Conservation (phyloP, 108 stramenopile species). For the Cyclotella atomus region DNA sequence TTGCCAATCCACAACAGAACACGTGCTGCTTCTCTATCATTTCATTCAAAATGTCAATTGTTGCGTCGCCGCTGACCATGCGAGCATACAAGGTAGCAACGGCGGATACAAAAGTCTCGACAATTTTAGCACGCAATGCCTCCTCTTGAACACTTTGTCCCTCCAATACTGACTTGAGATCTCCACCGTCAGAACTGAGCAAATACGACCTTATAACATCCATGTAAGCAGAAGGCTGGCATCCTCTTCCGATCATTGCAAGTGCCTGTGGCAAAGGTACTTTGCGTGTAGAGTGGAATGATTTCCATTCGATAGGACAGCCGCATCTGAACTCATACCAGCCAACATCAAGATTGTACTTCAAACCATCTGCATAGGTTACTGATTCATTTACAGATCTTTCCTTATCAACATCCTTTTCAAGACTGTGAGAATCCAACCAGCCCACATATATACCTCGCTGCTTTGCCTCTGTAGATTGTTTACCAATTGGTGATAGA, state of each 20-base stretch:
- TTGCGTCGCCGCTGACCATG: constrained; percentile 69
- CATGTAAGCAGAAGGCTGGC: constrained; percentile 50
- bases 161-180: constrained; percentile 46
- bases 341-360: constrained; percentile 66
- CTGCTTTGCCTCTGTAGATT: background rate
- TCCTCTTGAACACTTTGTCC: constrained; percentile 20
- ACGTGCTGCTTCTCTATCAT: constrained; percentile 43
- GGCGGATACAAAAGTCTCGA: constrained; percentile 58
- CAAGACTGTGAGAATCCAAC: constrained; percentile 44
- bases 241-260: constrained; percentile 13
- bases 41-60: constrained; percentile 53
- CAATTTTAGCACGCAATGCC: background rate
- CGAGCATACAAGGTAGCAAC: constrained; percentile 74
- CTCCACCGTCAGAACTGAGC: constrained; percentile 56
- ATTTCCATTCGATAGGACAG: constrained; percentile 28
- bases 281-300: constrained; percentile 5
- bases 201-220: constrained; percentile 50
- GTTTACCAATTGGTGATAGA: constrained; percentile 62
- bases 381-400: constrained; percentile 14
- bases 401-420: constrained; percentile 1
- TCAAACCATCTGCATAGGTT: constrained; percentile 79
- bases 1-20: constrained; percentile 32
- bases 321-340: constrained; percentile 86
- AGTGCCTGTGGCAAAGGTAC: constrained; percentile 38
- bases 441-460: constrained; percentile 65